Conservation (phyloP, 805 yeast species). For the Candida sithepensis region DNA sequence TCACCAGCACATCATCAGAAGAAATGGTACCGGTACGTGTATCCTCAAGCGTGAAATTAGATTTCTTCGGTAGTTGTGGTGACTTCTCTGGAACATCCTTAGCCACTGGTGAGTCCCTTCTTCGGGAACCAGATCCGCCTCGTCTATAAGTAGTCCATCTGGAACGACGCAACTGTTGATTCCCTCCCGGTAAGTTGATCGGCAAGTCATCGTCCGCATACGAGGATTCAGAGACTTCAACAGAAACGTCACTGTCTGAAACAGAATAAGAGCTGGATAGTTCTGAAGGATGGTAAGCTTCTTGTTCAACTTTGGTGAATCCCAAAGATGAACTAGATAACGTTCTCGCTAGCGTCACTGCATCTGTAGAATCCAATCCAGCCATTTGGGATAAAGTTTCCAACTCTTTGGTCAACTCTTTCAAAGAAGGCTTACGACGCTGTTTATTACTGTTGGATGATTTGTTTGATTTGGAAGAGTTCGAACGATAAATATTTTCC, state of each 20-base stretch:
- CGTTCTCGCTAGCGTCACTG: conserved; percentile 77
- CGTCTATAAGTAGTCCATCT: conserved; percentile 49
- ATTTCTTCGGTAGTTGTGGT: conserved; percentile 1
- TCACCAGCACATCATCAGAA: conserved; percentile 1
- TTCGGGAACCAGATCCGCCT: conserved; percentile 21
- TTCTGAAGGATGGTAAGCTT: conserved; percentile 32
- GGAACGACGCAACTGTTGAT: conserved; percentile 36
- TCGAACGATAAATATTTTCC: conserved; percentile 4
- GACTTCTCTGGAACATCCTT: conserved; percentile 7
- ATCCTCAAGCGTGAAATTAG: conserved; percentile 2
- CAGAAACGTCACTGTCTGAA: not conserved
- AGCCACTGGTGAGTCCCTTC: not conserved
- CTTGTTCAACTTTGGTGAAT: conserved; percentile 46
- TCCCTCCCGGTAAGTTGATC: conserved; percentile 16
- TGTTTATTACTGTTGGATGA: not conserved
- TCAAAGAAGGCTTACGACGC: conserved; percentile 59
- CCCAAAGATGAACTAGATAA: conserved; percentile 69
- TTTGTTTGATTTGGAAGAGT: conserved; percentile 1
- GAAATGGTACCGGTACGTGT: not conserved
- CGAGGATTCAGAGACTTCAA: conserved; percentile 25
- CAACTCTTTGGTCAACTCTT: conserved; percentile 70
- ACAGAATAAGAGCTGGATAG: conserved; percentile 7
- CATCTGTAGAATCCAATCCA: conserved; percentile 75
- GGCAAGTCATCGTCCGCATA: conserved; percentile 9
- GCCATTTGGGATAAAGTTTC: conserved; percentile 72